Evolutionary conservation across 345 rosid genomes (phyloP), one percentile per base, ranked within the genome.

Genomic region (Brassica cretica): DNA sequence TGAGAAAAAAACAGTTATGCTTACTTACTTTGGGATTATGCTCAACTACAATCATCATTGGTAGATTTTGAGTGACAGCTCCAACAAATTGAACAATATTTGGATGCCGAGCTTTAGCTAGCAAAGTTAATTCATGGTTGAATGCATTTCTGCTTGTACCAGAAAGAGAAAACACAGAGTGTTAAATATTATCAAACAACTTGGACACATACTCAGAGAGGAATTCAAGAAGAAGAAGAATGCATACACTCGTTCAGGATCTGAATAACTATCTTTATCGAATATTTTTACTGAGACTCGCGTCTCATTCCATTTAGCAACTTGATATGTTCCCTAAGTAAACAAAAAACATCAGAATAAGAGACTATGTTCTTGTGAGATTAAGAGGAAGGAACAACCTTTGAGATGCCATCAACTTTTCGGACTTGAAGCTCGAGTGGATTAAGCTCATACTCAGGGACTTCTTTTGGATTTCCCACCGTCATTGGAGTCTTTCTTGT

Each of bases 301-400:
- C 10, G 98, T 93, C 62, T 97, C 99, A 78, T 95, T 95, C 99
- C 99, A 95, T 84, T 91, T 95, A 74, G 96, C 99, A 39, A 93
- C 92, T 88, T 95, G 99, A 88, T 90, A 95, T 29, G 88, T 55
- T 66, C 99, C 99, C 98, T 95, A 41, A 61, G 63, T 6, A 65
- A 37, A 9, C n/a, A n/a, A 30, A 11, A 46, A n/a, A 65, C 6
- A 39, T 32, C 33, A 72, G 14, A 46, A 7, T 6, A 66, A 44
- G 27, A 71, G 30, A 44, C 33, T 37, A 1, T 25, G 39, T 1
- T 61, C 21, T 16, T 25, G 65, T 49, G 59, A 59, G 2, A 1
- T 25, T 1, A 73, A 12, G 56, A 67, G 35, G 56, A 73, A n/a
- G 15, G 71, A 73, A 30, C 81, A 73, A 80, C 99, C 93, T 93